Conservation (phyloP, 129 eudicot genomes). For the Erigeron canadensis region DNA sequence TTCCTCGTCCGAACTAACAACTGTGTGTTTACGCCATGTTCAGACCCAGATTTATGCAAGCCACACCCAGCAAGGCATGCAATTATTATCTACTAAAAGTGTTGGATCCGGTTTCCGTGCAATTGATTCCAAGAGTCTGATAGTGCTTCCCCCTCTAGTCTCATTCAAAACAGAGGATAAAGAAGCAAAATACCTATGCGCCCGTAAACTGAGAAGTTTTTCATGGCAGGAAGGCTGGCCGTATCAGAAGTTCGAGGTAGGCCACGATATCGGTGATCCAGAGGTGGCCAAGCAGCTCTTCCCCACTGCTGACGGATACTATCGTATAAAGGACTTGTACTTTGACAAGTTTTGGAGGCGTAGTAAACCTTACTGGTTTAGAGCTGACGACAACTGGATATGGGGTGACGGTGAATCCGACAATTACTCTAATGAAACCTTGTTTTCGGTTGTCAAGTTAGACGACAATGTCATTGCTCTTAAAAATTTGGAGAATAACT, state of each 20-base stretch:
- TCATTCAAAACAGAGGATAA: background rate
- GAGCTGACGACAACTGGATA: background rate
- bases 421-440: background rate
- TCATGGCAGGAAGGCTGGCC: background rate
- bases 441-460: slow-evolving; percentile 16
- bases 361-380: background rate
- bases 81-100: background rate
- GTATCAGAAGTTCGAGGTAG: background rate
- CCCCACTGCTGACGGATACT: slow-evolving; percentile 10
- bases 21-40: background rate
- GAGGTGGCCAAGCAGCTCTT: background rate
- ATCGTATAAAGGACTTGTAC: slow-evolving; percentile 5
- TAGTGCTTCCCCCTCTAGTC: slow-evolving; percentile 7
- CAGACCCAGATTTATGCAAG: background rate
- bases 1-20: background rate
- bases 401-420: background rate
- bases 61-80: background rate
- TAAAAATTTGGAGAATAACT: slow-evolving; percentile 3
- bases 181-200: background rate
- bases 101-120: background rate
- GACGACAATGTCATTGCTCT: background rate
- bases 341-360: slow-evolving; percentile 12
- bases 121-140: background rate
- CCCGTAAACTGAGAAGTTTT: background rate
- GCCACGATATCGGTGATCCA: background rate